Evolutionary conservation across 192 early-diverging fungal species (phyloP), one percentile per base, ranked within the genome.

Genomic region (Dissophora ornata): DNA sequence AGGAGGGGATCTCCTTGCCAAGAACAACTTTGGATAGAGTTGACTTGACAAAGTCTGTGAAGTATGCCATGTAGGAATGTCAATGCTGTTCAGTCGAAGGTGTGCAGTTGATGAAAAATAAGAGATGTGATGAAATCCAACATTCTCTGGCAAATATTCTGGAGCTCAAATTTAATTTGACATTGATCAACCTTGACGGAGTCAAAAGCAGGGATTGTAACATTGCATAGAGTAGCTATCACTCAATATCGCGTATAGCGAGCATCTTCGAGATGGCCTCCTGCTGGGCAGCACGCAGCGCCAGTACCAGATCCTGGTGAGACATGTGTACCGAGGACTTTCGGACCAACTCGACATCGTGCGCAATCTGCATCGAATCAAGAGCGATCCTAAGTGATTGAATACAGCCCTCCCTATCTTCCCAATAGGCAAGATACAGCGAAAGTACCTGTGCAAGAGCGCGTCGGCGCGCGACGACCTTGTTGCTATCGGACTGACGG

Each of bases 1-100:
- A 90, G 18, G 86, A 67, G 1, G 86, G 80, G 26, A 85, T 81
- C 53, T 91, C 86, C 65, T 88, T 88, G 7, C 88, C 84, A 26
- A 88, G 80, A n/a, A 88, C 66, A 16, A 65, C 81, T 51, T 62
- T 59, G 19, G 81, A 82, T 10, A 82, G 62, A 18, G 80, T 79
- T 36, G 81, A 82, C 41, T 82, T 82, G 62, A 82, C 71, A 53
- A 75, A 75, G 63, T 75, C 71, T 38, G 54, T 60, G 44, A 75
- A 56, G 55, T 75, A 75, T 18, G 71, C 71, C 71, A 75, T 38
- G 6, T 41, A 21, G 56, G 29, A 9, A 15, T 57, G 50, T 16
- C 2, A 25, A 18, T 30, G 22, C 7, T 9, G n/a, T 3, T 65
- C 36, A 25, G 56, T 42, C 16, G 55, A 42, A 41, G 36, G 58